A percentile compares a stretch with the other conserved stretches of the same genome.
phyloP scores from a whole-genome alignment of 257 asterid genomes.

The Misopates orontium region DNA sequence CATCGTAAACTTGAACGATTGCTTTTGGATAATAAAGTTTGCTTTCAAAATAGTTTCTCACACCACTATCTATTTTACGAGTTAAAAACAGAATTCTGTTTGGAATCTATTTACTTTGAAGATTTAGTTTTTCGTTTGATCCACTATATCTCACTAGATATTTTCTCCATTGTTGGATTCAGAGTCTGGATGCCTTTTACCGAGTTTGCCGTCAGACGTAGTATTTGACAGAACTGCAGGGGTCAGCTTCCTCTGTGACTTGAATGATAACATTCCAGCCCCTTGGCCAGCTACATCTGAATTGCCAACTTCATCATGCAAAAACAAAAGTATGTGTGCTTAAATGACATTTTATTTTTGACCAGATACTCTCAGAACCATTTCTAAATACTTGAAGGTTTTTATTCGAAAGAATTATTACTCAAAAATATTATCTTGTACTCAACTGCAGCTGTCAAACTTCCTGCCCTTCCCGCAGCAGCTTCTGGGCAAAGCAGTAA shows the following conservation, averaged over 20 bases:
- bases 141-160: slow-evolving; percentile 19
- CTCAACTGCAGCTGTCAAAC: slow-evolving; percentile 63
- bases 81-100: neutral
- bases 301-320: slow-evolving; percentile 77
- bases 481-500: slow-evolving; percentile 87
- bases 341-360: neutral
- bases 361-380: neutral
- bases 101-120: too few species aligned
- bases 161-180: slow-evolving; percentile 26
- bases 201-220: slow-evolving; percentile 92
- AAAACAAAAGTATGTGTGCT: slow-evolving; percentile 62
- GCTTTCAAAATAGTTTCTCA: neutral
- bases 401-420: slow-evolving; percentile 2
- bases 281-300: slow-evolving; percentile 88
- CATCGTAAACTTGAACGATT: neutral
- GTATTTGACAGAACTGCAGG: slow-evolving; percentile 70
- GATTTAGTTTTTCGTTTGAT: neutral
- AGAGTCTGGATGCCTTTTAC: slow-evolving; percentile 94
- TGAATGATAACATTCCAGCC: slow-evolving; percentile 96
- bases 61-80: neutral
- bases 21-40: neutral
- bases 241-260: slow-evolving; percentile 86
- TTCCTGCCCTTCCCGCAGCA: slow-evolving; percentile 98
- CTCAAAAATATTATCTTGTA: slow-evolving; percentile 21
- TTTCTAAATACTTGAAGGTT: neutral